Base-by-base conservation (phyloP, 805 yeast genomes). In the Wickerhamiella allomyrinae region DNA sequence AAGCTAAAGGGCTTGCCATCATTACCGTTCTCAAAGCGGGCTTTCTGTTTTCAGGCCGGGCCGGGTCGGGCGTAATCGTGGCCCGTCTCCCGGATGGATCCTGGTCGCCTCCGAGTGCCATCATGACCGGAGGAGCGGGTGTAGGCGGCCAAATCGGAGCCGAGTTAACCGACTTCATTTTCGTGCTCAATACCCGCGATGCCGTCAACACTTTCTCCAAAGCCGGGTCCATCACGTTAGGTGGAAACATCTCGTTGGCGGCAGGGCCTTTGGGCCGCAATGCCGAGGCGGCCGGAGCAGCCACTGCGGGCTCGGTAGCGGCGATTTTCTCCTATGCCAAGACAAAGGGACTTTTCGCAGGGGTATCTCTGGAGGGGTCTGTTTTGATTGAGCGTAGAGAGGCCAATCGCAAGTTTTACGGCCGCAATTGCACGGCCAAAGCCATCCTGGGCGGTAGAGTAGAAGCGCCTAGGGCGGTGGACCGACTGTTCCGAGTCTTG, bases 121-220 rank as follows among this genome's bases (percentile, higher is more conserved):
- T 91, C 50, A 79, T 76, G 41, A 83, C 96, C 19, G 97, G 94
- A 3, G 98, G 97, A 53, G 97, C 96, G 3, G 97, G 98, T 56
- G 96, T 91, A 6, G 98, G 98, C 46, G 98, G 98, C 35, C 93
- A 86, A 66, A 74, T 91, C 49, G 98, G 98, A 34, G 87, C 95
- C 7, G 98, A 89, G 59, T 67, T 89, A 55, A 89, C 98, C 1
- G 97, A 89, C 65, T 89, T 89, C 57, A 95, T 89, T 22, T 89
- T 89, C 59, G 87, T 91, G 46, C 70, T 89, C 50, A 89, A 91
- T 65, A 75, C 82, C 11, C 70, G 74, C 40, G 74, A 86, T 2
- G 97, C 98, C 2, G 98, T 89, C 37, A 84, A 81, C 48, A 77
- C 95, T 9, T 89, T 89, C 63, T 85, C 96, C 11, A 95, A 86